These are phyloP conservation scores for Heracleum sosnowskyi DNA, from an alignment of 129 eudicot species.

Conservation along the genomic window DNA sequence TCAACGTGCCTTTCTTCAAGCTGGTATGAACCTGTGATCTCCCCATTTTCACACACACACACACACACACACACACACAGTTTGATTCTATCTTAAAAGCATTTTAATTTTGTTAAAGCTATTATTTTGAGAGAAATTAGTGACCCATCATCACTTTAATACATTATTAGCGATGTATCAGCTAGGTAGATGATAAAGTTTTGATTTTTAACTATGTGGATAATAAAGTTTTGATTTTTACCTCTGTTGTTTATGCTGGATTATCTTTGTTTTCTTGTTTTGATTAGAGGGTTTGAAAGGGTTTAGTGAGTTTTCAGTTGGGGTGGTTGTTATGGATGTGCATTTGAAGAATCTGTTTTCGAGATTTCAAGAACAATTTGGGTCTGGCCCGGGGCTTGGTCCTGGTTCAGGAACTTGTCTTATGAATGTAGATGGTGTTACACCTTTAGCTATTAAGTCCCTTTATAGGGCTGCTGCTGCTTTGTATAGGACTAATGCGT, in stretches of 20 bases:
- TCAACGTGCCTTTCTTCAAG: background rate
- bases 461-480: slow-evolving; percentile 62
- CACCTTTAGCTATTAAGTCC: slow-evolving; percentile 32
- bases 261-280: background rate
- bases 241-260: background rate
- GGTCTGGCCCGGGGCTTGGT: slow-evolving; percentile 68
- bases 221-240: background rate
- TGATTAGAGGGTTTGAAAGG: slow-evolving; percentile 17
- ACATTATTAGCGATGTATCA: background rate
- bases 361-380: slow-evolving; percentile 54
- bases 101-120: background rate
- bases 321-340: slow-evolving; percentile 33
- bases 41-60: background rate
- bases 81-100: background rate
- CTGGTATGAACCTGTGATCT: slow-evolving; percentile 14
- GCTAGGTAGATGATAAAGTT: background rate
- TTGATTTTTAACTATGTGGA: background rate
- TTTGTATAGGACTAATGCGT: slow-evolving; percentile 53
- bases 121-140: background rate
- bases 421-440: slow-evolving; percentile 39
- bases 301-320: slow-evolving; percentile 9
- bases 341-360: slow-evolving; percentile 53
- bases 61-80: background rate
- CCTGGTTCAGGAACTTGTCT: slow-evolving; percentile 58
- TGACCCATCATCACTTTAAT: background rate